A percentile compares a stretch with the other conserved stretches of the same genome.
Conservation (phyloP, 2,329 filamentous ascomycete species). For the Ophiostoma himal-ulmi region DNA sequence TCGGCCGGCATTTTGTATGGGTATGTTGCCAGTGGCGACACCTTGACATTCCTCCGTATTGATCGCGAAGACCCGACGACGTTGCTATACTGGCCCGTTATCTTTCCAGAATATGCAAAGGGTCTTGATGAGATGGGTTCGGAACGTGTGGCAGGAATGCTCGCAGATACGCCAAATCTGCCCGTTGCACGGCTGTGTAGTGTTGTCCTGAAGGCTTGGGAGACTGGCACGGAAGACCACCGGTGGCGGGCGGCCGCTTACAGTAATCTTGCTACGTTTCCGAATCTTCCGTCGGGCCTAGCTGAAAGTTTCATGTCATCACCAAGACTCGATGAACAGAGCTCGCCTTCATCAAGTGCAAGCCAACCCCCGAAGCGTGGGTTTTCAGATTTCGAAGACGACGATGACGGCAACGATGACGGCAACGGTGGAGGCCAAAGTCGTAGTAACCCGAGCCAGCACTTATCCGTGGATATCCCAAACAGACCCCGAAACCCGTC, state of each 20-base stretch:
- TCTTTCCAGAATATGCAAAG: neutral
- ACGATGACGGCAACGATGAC: neutral
- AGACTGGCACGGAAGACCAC: neutral
- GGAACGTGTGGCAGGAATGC: neutral
- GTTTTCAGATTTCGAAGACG: neutral
- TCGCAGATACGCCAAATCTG: neutral
- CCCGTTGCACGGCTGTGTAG: neutral
- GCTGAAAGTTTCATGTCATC: neutral
- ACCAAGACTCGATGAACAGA: neutral
- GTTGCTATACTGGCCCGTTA: neutral
- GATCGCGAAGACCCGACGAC: conserved; percentile 10
- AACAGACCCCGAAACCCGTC: neutral
- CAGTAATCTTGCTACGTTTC: neutral
- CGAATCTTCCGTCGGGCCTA: neutral
- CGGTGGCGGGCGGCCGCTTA: neutral
- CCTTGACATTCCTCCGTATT: conserved; percentile 17
- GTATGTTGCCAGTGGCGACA: conserved; percentile 19
- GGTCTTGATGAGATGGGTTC: neutral
- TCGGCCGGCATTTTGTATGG: conserved; percentile 20
- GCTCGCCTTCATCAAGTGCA: neutral
- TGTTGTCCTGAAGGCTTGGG: neutral
- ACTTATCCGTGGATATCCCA: neutral
- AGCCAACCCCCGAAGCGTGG: neutral
- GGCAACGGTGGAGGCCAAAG: neutral
- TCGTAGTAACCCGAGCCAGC: neutral